phyloP scores from a whole-genome alignment of 139 green algal genomes.

The Dunaliella sp. region DNA sequence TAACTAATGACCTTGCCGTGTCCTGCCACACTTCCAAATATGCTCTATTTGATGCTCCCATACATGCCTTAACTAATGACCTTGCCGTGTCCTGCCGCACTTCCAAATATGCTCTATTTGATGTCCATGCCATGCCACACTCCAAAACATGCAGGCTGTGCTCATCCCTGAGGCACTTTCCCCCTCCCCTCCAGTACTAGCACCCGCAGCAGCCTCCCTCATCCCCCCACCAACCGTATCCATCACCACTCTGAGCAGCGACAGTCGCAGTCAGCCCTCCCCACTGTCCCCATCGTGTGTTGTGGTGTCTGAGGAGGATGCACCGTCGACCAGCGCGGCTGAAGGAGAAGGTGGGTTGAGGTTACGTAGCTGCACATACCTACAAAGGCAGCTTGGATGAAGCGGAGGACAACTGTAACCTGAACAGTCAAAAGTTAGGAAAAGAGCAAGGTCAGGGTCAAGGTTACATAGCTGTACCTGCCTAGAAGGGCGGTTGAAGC shows the following conservation, averaged over 20 bases:
- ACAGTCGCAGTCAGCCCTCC: too few species aligned
- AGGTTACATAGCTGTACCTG: neutral
- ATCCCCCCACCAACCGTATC: neutral
- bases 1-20: too few species aligned
- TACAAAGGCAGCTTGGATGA: neutral
- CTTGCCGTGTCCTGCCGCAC: too few species aligned
- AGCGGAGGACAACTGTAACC: neutral
- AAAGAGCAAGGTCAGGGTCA: neutral
- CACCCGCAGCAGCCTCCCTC: neutral
- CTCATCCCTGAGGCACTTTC: neutral
- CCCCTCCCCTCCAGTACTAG: neutral
- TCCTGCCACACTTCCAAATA: too few species aligned
- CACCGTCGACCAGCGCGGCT: neutral
- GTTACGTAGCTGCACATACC: neutral
- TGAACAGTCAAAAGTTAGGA: neutral
- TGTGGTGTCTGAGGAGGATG: neutral
- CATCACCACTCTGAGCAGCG: too few species aligned
- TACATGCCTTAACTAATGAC: too few species aligned
- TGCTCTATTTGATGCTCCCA: too few species aligned
- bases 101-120: too few species aligned
- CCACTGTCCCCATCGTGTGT: neutral
- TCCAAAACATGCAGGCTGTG: too few species aligned
- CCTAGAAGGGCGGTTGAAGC: neutral
- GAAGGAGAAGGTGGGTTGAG: neutral
- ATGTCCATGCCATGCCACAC: too few species aligned